Base-by-base conservation (phyloP, 768 basidiomycete genomes). In the Suillus brevipes region DNA sequence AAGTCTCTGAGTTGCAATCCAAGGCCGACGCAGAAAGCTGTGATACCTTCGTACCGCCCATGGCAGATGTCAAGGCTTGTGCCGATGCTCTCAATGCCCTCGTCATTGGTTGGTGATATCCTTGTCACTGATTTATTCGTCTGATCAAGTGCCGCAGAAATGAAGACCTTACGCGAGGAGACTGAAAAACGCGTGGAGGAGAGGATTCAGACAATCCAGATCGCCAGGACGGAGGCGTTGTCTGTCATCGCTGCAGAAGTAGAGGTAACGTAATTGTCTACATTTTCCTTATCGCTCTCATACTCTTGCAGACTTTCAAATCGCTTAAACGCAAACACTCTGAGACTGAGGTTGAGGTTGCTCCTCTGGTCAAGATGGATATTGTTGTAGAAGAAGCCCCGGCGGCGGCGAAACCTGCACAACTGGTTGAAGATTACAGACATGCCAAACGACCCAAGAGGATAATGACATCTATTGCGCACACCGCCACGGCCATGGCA, bases 261-360 rank as follows among this genome's bases (percentile, higher is more conserved):
- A 1, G 16, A 68, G 66, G 66, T 67, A 16, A 57, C n/a, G 64
- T 66, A 55, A 43, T 71, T 28, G 20, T 6, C 42, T 58, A 60
- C 47, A 53, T 25, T 52, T 59, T 12, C 69, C 71, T 69, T 45
- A 70, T 70, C 56, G 65, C 67, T 71, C 70, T 73, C 73, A 78
- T 67, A 31, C 38, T 18, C 64, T 36, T 64, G 9, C 63, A 66
- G 63, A 73, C 68, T 66, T 70, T 76, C 66, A 75, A 74, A 66
- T 81, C 83, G 60, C 77, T 82, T 76, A 91, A 91, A 78, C 86
- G 89, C 65, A 91, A 90, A 77, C 88, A 88, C 58, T 68, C 64
- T 50, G 80, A 79, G 67, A 81, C 79, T 45, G 78, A 70, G 2
- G 81, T 79, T 45, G 78, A 70, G 1, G 65, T 64, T 1, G 62